Percentiles rank a stretch among this genome's conserved stretches.
Conservation (phyloP, 2,329 filamentous ascomycete genomes). For the Scleromitrula shiraiana region DNA sequence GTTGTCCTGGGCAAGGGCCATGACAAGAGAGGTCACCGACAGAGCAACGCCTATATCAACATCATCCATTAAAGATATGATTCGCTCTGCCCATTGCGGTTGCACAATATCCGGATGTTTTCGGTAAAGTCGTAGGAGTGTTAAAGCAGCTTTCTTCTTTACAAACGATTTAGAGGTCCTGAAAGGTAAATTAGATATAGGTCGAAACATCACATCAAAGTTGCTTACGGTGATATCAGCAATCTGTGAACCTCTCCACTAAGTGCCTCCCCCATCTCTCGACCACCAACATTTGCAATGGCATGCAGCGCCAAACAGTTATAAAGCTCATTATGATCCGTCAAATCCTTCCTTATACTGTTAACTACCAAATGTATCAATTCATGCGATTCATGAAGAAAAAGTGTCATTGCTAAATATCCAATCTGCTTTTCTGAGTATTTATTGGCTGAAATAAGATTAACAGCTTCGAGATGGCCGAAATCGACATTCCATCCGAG, state of each 20-base stretch:
- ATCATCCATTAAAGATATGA: constrained; percentile 98
- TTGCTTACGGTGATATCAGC: constrained; percentile 80
- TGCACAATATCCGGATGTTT: constrained; percentile 93
- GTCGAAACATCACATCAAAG: background rate
- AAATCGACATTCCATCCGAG: constrained; percentile 99
- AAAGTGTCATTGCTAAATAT: constrained; percentile 93
- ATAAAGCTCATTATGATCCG: constrained; percentile 94
- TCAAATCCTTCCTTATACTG: constrained; percentile 91
- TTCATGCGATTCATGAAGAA: constrained; percentile 95
- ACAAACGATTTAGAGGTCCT: constrained; percentile 91
- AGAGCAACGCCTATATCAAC: constrained; percentile 87
- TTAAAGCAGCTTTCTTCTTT: constrained; percentile 97
- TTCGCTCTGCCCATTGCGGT: constrained; percentile 93
- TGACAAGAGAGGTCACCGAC: constrained; percentile 91
- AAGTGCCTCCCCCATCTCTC: constrained; percentile 94
- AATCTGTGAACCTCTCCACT: constrained; percentile 87
- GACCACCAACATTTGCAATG: constrained; percentile 92
- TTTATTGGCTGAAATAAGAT: constrained; percentile 91
- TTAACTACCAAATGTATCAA: constrained; percentile 94
- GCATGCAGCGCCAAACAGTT: constrained; percentile 95
- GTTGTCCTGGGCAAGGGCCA: constrained; percentile 89
- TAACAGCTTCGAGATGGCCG: constrained; percentile 95
- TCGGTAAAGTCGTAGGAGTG: constrained; percentile 83
- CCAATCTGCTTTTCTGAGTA: constrained; percentile 99
- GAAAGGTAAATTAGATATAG: constrained; percentile 4